Evolutionary conservation across 2,329 filamentous ascomycete genomes (phyloP), one percentile per base, ranked within the genome.

Genomic region (Curvularia sp.): DNA sequence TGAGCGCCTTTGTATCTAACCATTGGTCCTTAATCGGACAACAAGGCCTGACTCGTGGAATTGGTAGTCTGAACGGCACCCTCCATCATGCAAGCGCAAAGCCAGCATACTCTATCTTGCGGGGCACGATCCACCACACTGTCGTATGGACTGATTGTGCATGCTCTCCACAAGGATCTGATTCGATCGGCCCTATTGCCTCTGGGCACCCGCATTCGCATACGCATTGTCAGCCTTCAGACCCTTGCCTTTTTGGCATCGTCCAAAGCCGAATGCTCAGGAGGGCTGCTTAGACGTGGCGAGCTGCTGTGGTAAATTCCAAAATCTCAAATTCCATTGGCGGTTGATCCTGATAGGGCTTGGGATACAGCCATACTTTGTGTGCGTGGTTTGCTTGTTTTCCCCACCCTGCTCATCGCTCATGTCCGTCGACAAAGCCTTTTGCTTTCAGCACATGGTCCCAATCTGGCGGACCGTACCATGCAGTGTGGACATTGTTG

Each of bases 381-480:
- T 48, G 28, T 30, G 53, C 53, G 55, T 46, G 39, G 53, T 39
- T 49, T 55, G 38, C 30, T 24, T 39, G 24, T 57, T 57, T 49
- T 50, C 35, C 39, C 50, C 41, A 15, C 18, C 49, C 41, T 55
- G 53, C 53, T 53, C 56, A 60, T 63, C 68, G 67, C 67, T 62
- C 47, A 73, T 65, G 55, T 71, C 67, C 67, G 64, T 60, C 33
- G 43, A 54, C 64, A 64, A 62, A 66, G 55, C 57, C 55, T 65
- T 47, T 58, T 50, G 65, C 65, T 38, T 60, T 47, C 24, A 49
- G 49, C 33, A 26, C 42, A 54, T 43, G 48, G 53, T 41, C 42
- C 49, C 48, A 18, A 49, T n/a, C 38, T 38, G 55, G 54, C 31
- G 39, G 56, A 44, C 58, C 51, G 52, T 57, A 49, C 47, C 44